Base-by-base conservation (phyloP, 2,329 filamentous ascomycete species). In the Bimuria novae-zelandiae region DNA sequence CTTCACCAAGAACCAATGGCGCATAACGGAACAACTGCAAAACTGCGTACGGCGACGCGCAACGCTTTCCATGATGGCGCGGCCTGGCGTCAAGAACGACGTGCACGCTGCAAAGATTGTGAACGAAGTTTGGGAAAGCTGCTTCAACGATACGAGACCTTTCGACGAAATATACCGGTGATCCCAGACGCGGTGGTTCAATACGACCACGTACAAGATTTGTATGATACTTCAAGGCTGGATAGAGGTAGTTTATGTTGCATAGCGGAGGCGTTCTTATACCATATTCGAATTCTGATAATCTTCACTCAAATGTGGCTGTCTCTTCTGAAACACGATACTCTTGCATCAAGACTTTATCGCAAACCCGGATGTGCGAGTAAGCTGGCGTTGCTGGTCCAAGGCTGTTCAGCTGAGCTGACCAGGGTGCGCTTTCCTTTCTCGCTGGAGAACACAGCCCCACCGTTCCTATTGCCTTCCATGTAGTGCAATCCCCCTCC, bases 101-200 rank as follows among this genome's bases (percentile, higher is more conserved):
- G 86, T 87, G 12, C 90, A 97, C 62, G 94, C 94, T 3, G 84
- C 85, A 46, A 90, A 89, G 76, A 87, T 95, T 22, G 91, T 99
- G 52, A 94, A 97, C 75, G 88, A 96, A 75, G 94, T 99, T n/a
- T 99, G 93, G 91, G 92, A 96, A 63, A 97, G 92, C 65, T 99
- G 94, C 75, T 99, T 96, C 73, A 80, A 84, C 46, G 94, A 99
- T 75, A 97, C 93, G 3, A 82, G 94, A 68, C 94, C 94, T 2
- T 99, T 99, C 75, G 92, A 97, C 73, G 93, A 97, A 73, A 92
- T 99, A 48, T 99, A 96, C 74, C 87, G 90, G 73, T 93, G 49
- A 58, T 10, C 21, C 12, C 12, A 7, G 25, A n/a, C 12, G 39
- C 10, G 11, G 25, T 21, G 30, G 16, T 33, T 37, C 7, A n/a